phyloP scores from a whole-genome alignment of 164 flowering plant species.

The Piper longum region DNA sequence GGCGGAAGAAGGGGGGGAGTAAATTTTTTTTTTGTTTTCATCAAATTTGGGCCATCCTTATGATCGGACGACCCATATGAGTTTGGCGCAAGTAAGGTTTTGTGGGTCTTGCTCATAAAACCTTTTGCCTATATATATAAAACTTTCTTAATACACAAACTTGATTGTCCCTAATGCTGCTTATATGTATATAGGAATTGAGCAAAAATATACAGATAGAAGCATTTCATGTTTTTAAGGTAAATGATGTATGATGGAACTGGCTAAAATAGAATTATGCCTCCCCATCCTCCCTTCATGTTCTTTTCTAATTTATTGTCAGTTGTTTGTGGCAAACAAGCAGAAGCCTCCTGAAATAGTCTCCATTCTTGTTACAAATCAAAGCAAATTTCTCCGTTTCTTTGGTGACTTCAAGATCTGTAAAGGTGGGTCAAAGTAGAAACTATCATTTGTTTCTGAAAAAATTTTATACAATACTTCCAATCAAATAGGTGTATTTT shows the following conservation, averaged over 20 bases:
- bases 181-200: constrained; percentile 42
- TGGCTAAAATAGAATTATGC: background rate
- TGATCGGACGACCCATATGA: too few relatives aligned
- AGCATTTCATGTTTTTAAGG: constrained; percentile 98
- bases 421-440: constrained; percentile 39
- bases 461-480: too few relatives aligned
- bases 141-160: too few relatives aligned
- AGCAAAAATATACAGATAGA: constrained; percentile 80
- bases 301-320: constrained; percentile 4
- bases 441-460: background rate
- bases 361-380: constrained; percentile 65
- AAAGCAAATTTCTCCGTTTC: constrained; percentile 78
- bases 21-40: too few relatives aligned
- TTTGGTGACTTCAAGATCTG: constrained; percentile 73
- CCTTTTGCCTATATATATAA: too few relatives aligned
- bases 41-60: too few relatives aligned
- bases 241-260: constrained; percentile 4
- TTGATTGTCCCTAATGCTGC: too few relatives aligned
- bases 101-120: too few relatives aligned
- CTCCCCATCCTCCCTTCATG: background rate
- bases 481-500: background rate
- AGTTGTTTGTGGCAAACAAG: constrained; percentile 90
- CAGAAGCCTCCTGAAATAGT: constrained; percentile 83
- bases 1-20: too few relatives aligned
- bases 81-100: too few relatives aligned